Evolutionary conservation across 2,329 filamentous ascomycete species (phyloP).

Genomic region (Aspergillus alliaceus): DNA sequence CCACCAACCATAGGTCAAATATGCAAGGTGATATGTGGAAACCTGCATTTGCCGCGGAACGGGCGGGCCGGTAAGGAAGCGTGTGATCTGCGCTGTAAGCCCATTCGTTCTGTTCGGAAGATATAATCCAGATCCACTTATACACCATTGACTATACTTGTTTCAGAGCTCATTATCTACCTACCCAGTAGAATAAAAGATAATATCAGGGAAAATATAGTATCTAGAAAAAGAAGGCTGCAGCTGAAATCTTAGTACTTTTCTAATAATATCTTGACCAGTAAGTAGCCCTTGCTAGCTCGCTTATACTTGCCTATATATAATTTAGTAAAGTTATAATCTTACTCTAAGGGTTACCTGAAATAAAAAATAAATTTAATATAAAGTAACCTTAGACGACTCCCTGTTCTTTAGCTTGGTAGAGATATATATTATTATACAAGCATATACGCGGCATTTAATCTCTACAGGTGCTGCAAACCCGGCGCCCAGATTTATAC

Average conservation of each 20-base stretch:
- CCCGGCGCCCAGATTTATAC: neutral
- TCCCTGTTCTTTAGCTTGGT: neutral
- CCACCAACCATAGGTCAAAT: neutral
- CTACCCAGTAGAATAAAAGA: neutral
- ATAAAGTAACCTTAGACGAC: neutral
- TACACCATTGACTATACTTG: neutral
- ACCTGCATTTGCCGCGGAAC: neutral
- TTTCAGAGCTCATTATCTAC: neutral
- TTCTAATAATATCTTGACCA: neutral
- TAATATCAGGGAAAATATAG: neutral
- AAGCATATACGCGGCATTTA: neutral
- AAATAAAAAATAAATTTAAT: neutral
- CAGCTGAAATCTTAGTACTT: neutral
- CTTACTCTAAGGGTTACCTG: neutral
- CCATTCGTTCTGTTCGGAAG: no score
- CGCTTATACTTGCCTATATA: neutral
- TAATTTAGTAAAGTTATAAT: neutral
- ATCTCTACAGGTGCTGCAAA: neutral
- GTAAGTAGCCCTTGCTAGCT: neutral
- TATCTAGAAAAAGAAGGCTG: neutral
- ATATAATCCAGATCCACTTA: neutral
- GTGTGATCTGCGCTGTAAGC: neutral
- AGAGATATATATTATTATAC: neutral
- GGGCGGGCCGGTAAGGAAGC: neutral
- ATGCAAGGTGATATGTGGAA: neutral